Base-by-base conservation (phyloP, 2,329 filamentous ascomycete species). In the Exophiala oligosperma region DNA sequence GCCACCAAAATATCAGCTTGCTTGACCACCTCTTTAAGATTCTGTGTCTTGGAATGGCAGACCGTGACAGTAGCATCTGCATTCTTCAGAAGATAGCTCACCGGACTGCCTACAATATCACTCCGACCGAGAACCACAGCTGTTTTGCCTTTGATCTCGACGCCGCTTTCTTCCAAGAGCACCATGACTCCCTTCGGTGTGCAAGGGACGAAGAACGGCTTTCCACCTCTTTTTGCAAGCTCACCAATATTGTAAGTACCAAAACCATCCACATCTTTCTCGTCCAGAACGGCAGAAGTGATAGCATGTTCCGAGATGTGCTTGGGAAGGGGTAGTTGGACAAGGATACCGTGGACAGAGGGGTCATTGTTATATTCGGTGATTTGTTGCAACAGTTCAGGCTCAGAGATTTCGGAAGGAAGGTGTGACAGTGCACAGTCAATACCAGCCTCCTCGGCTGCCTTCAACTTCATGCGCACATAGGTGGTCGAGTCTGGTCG, bases 391-490 rank as follows among this genome's bases (percentile, higher is more conserved):
- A 99, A 81, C 57, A 99, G 84, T 77, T 97, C 92, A 54, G 87
- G 79, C 77, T 97, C 91, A 54, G 87, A 85, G 72, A 92, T 89
- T 61, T 86, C 81, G 68, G 93, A 90, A 51, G 90, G 86, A 69
- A 92, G 90, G 71, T 93, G 90, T 66, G 95, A 80, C 64, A 97
- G 79, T 70, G 92, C 88, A 79, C 93, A 97, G 63, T 84, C 81
- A 72, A 99, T 97, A 71, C 91, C 91, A 71, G 92, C 92, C 90
- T 97, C 94, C 73, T 90, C 81, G 58, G 94, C 94, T 66, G 94
- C 94, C 83, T 97, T 99, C 71, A 97, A 80, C 81, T 99, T 99
- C 94, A 99, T 99, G 78, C 92, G 92, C 77, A 99, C 93, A 89
- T 99, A 99, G 52, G 93, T 97, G 71, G 90, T 89, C 38, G 92